Evolutionary conservation across 495 filamentous ascomycete genomes (phyloP).

Genomic region (Penicillium parvum): DNA sequence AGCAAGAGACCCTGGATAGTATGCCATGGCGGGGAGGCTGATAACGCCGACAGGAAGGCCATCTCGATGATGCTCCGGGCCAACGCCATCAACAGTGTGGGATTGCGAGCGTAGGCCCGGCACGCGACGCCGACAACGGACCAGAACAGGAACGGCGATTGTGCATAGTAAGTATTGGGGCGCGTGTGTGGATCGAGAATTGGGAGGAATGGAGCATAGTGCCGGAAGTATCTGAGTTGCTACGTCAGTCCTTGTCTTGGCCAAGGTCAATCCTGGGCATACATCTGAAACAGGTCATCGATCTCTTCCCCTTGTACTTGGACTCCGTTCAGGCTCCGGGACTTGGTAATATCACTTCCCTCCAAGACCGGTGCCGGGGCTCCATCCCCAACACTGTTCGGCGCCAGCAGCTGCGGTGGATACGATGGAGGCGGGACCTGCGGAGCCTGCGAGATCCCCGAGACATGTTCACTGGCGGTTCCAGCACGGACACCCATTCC

Average conservation of each 20-base stretch:
- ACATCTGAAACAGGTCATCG: constrained; percentile 37
- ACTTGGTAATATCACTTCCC: constrained; percentile 13
- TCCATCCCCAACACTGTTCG: not conserved
- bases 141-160: constrained; percentile 51
- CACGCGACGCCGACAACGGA: constrained; percentile 39
- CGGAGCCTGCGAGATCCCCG: constrained; percentile 10
- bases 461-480: constrained; percentile 1
- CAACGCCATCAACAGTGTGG: constrained; percentile 38
- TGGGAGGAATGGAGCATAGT: constrained; percentile 44
- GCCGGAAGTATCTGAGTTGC: constrained; percentile 37
- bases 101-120: constrained; percentile 36
- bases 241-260: not conserved
- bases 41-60: constrained; percentile 38
- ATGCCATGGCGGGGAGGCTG: constrained; percentile 37
- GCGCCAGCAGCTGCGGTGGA: constrained; percentile 16
- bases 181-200: constrained; percentile 36
- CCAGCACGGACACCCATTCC: constrained; percentile 20
- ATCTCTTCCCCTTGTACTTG: constrained; percentile 30
- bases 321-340: constrained; percentile 29
- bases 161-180: constrained; percentile 41
- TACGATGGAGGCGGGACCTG: constrained; percentile 19
- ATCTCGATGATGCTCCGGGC: constrained; percentile 40
- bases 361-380: constrained; percentile 10
- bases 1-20: constrained; percentile 47
- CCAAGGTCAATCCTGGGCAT: not conserved